Percentiles rank a stretch among this genome's conserved stretches.
phyloP scores from a whole-genome alignment of 2,329 filamentous ascomycete genomes.

The Zymoseptoria passerinii region DNA sequence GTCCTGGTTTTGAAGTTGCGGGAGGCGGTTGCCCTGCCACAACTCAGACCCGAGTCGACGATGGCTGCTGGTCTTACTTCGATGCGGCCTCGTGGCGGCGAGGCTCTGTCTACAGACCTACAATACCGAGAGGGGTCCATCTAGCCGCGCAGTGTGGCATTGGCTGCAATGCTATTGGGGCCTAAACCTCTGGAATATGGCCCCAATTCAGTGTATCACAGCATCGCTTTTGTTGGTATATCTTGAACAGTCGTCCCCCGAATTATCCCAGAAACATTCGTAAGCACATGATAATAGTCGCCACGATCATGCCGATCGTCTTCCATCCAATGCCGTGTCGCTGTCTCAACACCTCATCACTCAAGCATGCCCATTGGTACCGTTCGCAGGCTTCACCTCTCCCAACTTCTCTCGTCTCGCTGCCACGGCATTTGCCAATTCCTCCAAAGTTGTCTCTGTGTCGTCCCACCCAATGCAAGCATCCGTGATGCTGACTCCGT shows the following conservation, averaged over 20 bases:
- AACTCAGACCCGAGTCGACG: no score
- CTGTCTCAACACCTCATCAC: neutral
- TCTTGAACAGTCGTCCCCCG: neutral
- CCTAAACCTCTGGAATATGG: neutral
- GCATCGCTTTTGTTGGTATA: neutral
- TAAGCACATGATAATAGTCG: neutral
- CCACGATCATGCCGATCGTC: neutral
- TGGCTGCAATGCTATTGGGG: neutral
- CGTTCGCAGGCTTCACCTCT: conserved; percentile 22
- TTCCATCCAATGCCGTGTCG: neutral
- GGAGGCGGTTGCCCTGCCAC: no score
- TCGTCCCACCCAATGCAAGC: conserved; percentile 94
- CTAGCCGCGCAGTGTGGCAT: neutral
- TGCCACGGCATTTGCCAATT: conserved; percentile 71
- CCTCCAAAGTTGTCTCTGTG: conserved; percentile 68
- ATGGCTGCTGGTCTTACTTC: no score
- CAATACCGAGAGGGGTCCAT: no score
- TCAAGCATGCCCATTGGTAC: conserved; percentile 14
- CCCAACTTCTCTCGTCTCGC: conserved; percentile 53
- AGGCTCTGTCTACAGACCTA: no score
- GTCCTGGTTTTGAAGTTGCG: conserved; percentile 21
- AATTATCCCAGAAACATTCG: neutral
- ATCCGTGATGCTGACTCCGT: conserved; percentile 94
- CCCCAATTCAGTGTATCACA: neutral
- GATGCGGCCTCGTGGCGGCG: no score